Evolutionary conservation across 805 yeast genomes (phyloP).

Genomic region (Kockiozyma suomiensis): DNA sequence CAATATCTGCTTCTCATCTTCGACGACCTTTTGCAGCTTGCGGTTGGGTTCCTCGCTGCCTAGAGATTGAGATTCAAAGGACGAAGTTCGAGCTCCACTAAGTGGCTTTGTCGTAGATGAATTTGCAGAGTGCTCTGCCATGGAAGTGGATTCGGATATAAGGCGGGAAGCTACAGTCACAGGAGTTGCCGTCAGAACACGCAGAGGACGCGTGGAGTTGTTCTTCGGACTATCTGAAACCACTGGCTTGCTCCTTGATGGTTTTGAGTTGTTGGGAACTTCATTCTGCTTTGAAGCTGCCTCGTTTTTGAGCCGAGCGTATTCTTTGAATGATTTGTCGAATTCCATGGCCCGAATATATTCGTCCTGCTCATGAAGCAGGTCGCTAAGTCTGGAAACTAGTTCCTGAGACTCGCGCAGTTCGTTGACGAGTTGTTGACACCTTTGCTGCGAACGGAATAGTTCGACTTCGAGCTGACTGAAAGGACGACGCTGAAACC

Average conservation of each 20-base stretch:
- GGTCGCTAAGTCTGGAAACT: slow-evolving; percentile 6
- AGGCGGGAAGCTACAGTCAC: background rate
- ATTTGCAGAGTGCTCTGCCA: background rate
- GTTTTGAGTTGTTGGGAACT: background rate
- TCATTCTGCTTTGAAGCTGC: background rate
- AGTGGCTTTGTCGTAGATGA: background rate
- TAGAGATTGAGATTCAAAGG: background rate
- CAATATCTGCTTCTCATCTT: slow-evolving; percentile 9
- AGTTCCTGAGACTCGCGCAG: slow-evolving; percentile 10
- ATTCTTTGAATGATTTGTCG: slow-evolving; percentile 1
- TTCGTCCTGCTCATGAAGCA: slow-evolving; percentile 25
- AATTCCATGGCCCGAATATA: slow-evolving; percentile 25
- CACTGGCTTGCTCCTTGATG: background rate
- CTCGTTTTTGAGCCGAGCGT: background rate
- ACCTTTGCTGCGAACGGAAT: background rate
- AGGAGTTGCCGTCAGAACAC: background rate
- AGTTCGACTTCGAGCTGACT: background rate
- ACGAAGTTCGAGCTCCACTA: background rate
- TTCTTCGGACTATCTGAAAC: background rate
- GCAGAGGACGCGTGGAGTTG: background rate
- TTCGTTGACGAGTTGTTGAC: slow-evolving; percentile 4
- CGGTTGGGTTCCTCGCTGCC: background rate
- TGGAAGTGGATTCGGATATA: background rate
- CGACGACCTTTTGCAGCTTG: background rate
- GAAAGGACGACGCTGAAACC: background rate